phyloP scores from a whole-genome alignment of 1,139 yeast species.

The Candida frijolesensis region DNA sequence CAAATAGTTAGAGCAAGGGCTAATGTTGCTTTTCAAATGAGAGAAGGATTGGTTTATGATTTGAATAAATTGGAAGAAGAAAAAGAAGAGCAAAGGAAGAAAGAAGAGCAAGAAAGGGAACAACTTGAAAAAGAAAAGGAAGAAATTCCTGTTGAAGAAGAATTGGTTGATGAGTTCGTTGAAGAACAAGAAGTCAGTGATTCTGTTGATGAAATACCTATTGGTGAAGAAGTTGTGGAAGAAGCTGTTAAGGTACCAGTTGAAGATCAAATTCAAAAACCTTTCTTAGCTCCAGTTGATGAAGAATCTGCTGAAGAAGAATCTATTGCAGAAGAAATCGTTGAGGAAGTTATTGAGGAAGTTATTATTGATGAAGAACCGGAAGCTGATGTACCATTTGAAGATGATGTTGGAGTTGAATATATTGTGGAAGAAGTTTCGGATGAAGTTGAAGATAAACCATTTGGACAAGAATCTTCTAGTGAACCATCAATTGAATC shows the following conservation, averaged over 20 bases:
- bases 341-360: constrained; percentile 4
- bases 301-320: constrained; percentile 3
- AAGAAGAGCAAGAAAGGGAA: constrained; percentile 12
- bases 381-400: neutral
- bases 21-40: constrained; percentile 73
- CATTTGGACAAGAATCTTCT: neutral
- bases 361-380: constrained; percentile 5
- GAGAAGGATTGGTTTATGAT: constrained; percentile 47
- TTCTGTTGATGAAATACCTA: too few species aligned
- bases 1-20: constrained; percentile 79
- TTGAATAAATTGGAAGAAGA: constrained; percentile 1
- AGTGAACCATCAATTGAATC: neutral
- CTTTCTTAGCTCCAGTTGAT: constrained; percentile 4
- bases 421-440: constrained; percentile 6
- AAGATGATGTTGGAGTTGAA: neutral
- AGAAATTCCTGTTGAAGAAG: neutral
- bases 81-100: neutral
- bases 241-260: neutral
- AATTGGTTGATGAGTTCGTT: neutral
- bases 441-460: neutral
- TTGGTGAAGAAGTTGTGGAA: constrained; percentile 1
- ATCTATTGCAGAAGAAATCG: neutral
- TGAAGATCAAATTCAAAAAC: neutral
- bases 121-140: constrained; percentile 10
- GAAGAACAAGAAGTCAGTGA: too few species aligned